These are phyloP conservation scores for Rhodotorula sp. DNA, from an alignment of 1,284 basidiomycete species.

Conservation along the genomic window DNA sequence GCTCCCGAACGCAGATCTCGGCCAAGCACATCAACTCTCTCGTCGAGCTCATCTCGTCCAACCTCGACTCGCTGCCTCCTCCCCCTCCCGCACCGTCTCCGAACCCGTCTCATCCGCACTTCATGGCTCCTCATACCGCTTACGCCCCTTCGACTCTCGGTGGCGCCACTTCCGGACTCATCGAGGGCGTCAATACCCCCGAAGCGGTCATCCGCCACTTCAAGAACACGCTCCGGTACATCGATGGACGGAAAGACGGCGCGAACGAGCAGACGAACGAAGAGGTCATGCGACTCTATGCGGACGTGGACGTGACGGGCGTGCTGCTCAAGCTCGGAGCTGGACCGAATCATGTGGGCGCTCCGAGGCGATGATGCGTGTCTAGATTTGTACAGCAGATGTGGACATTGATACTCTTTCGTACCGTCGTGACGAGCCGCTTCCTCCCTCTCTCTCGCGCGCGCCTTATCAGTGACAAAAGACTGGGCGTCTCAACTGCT, in stretches of 20 bases:
- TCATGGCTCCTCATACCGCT: conserved; percentile 1
- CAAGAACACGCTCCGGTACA: conserved; percentile 79
- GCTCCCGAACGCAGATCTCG: conserved; percentile 61
- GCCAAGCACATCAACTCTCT: conserved; percentile 92
- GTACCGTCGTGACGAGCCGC: too few species aligned
- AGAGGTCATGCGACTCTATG: conserved; percentile 21
- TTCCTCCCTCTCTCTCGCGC: neutral
- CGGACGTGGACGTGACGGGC: conserved; percentile 34
- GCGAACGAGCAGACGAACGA: conserved; percentile 19
- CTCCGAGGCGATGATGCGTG: too few species aligned
- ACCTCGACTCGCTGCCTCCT: conserved; percentile 68
- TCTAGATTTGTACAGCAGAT: neutral
- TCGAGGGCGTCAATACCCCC: conserved; percentile 84
- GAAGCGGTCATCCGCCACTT: conserved; percentile 92
- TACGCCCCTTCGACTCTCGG: conserved; percentile 47
- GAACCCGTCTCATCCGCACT: conserved; percentile 1
- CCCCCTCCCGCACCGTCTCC: conserved; percentile 50
- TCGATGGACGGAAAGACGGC: conserved; percentile 65
- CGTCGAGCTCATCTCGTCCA: conserved; percentile 85
- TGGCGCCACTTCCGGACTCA: conserved; percentile 67
- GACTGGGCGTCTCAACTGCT: neutral
- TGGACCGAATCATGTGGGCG: neutral
- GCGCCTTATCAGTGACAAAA: too few species aligned
- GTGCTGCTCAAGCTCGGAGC: conserved; percentile 29
- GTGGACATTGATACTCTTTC: neutral